Evolutionary conservation across 164 flowering plant genomes (phyloP), one percentile per base, ranked within the genome.

Genomic region (Sedum album): DNA sequence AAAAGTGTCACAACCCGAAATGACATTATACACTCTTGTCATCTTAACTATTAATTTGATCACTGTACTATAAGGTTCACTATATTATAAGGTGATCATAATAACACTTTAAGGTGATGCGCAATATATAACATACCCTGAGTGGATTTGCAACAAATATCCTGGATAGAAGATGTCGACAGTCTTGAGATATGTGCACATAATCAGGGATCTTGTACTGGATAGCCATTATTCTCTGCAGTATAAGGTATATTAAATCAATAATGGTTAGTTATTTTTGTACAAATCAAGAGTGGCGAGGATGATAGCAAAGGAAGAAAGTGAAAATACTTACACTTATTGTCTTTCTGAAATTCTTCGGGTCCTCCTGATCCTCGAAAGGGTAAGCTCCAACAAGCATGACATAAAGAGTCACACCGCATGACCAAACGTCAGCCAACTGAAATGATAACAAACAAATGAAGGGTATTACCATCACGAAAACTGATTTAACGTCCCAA

Each of bases 381-480:
- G n/a, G n/a, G n/a, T n/a, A 84, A 31, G 81, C 84, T 26, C 87
- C 87, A 25, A 82, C 83, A 70, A 84, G 72, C 87, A 84, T 84
- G 26, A 84, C 85, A 69, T 84, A 82, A 0, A 84, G 78, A 14
- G 82, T 82, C 66, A 79, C 84, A 48, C 84, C 88, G 68, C 88
- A 80, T 4, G 84, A 82, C 88, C 88, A 84, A 1, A 80, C 84
- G 75, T 84, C 84, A 65, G 87, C 84, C 69, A 79, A 60, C 85
- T 80, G 48, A 31, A 31, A 36, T 39, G 38, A 23, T n/a, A n/a
- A n/a, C n/a, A n/a, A n/a, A n/a, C n/a, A n/a, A n/a, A n/a, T n/a
- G n/a, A n/a, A n/a, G n/a, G 41, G 31, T 36, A 36, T 62, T 75
- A 90, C 9, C 28, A 53, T 4, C 14, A 5, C 13, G 60, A 1